Conservation (phyloP, 2,329 filamentous ascomycete species). For the Dactylellina haptotyla region DNA sequence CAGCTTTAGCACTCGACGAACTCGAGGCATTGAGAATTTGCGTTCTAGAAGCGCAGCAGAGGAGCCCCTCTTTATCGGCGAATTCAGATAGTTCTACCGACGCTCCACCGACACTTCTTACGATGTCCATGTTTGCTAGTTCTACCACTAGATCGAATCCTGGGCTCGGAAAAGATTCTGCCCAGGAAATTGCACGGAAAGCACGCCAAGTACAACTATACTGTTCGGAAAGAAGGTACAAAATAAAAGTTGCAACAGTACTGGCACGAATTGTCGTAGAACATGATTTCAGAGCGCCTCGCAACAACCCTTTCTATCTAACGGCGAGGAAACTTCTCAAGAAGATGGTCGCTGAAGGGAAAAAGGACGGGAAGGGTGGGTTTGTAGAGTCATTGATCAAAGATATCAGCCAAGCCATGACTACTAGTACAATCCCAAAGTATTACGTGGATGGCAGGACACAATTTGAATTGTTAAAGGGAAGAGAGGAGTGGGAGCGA, state of each 20-base stretch:
- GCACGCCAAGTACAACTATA: conserved; percentile 27
- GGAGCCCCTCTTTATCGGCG: conserved; percentile 68
- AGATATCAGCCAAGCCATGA: conserved; percentile 26
- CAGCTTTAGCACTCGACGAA: conserved; percentile 80
- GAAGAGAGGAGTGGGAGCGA: conserved; percentile 36
- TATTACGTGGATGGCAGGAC: conserved; percentile 16
- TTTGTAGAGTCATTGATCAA: conserved; percentile 40
- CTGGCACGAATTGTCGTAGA: conserved; percentile 29
- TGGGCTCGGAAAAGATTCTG: neutral
- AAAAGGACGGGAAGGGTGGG: conserved; percentile 12
- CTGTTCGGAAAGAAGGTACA: conserved; percentile 40
- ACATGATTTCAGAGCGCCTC: conserved; percentile 19
- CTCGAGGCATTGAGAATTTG: conserved; percentile 81
- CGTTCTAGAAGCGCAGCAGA: conserved; percentile 83
- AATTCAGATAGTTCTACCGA: conserved; percentile 65
- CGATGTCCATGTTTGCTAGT: conserved; percentile 44
- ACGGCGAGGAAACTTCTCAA: conserved; percentile 38
- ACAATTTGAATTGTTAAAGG: conserved; percentile 6
- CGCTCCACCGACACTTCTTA: conserved; percentile 62
- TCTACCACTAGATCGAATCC: conserved; percentile 35
- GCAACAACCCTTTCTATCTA: conserved; percentile 25
- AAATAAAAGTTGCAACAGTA: conserved; percentile 36
- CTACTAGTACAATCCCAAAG: conserved; percentile 16
- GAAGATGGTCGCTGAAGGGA: conserved; percentile 27
- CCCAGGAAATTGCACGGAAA: conserved; percentile 9